A percentile compares a stretch with the other conserved stretches of the same genome.
These are phyloP conservation scores for Albizia julibrissin DNA, from an alignment of 306 rosid genomes.

Conservation along the genomic window DNA sequence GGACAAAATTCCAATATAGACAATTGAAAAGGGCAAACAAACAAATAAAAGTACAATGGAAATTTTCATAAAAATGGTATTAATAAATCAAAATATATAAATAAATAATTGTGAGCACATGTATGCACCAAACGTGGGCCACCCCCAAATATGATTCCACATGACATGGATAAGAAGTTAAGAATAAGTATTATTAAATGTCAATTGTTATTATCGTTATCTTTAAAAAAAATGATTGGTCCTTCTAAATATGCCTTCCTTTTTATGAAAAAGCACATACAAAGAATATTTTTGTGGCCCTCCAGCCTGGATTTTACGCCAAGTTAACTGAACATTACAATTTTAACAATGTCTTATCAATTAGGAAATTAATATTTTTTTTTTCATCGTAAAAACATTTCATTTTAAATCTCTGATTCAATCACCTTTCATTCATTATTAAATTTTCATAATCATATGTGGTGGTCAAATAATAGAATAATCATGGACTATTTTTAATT, in stretches of 20 bases:
- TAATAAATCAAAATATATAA: neutral
- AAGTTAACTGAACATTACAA: neutral
- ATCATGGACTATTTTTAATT: neutral
- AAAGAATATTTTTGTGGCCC: neutral
- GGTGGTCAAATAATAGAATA: neutral
- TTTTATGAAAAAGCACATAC: neutral
- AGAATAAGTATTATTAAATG: neutral
- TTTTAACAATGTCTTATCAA: neutral
- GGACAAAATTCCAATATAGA: neutral
- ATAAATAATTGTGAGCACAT: neutral
- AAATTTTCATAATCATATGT: neutral
- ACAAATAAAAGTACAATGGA: neutral
- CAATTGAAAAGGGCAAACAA: neutral
- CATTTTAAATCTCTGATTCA: neutral
- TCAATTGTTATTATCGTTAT: neutral
- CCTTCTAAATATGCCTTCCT: neutral
- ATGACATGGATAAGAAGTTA: neutral
- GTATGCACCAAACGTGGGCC: neutral
- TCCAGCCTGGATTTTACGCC: neutral
- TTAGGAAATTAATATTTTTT: neutral
- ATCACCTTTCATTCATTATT: neutral
- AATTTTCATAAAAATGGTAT: neutral
- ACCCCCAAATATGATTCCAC: slow-evolving; percentile 4
- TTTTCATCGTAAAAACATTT: neutral
- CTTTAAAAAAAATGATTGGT: neutral